Percentiles rank a stretch among this genome's conserved stretches.
Evolutionary conservation across 257 asterid species (phyloP).

Genomic region (Penstemon barbatus): DNA sequence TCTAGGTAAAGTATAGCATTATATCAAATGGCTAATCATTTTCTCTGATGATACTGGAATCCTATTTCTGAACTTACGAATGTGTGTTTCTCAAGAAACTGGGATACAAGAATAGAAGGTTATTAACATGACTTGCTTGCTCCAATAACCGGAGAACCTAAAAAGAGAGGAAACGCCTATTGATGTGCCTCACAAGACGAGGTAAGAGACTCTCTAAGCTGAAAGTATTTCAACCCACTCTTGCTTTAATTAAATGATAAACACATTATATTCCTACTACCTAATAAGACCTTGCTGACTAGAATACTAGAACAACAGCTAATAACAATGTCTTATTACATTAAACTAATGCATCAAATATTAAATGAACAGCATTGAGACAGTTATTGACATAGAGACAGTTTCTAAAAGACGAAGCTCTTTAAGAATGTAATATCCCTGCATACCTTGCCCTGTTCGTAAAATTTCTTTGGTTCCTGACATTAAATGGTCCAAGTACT

Average conservation of each 20-base stretch:
- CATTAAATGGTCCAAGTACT: slow-evolving; percentile 88
- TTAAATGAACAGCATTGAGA: slow-evolving; percentile 17
- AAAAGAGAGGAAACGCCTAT: background rate
- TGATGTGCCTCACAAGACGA: background rate
- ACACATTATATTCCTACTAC: background rate
- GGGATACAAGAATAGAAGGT: slow-evolving; percentile 1
- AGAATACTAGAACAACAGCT: slow-evolving; percentile 3
- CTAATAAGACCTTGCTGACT: background rate
- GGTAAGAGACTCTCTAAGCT: slow-evolving; percentile 4
- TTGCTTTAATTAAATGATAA: background rate
- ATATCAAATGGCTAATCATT: background rate
- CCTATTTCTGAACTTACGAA: background rate
- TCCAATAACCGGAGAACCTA: background rate
- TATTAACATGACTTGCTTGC: slow-evolving; percentile 2
- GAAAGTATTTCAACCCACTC: background rate
- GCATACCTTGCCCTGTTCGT: slow-evolving; percentile 85
- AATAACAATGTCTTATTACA: background rate
- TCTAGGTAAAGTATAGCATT: background rate
- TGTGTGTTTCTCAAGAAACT: background rate
- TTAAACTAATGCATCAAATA: slow-evolving; percentile 18
- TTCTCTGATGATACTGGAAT: background rate
- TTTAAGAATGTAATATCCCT: slow-evolving; percentile 19
- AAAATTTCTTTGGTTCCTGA: slow-evolving; percentile 91
- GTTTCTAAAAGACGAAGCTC: slow-evolving; percentile 17
- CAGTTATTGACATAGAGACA: slow-evolving; percentile 1